These are phyloP conservation scores for Monosporascus sp. DNA, from an alignment of 2,329 filamentous ascomycete genomes.

Conservation along the genomic window DNA sequence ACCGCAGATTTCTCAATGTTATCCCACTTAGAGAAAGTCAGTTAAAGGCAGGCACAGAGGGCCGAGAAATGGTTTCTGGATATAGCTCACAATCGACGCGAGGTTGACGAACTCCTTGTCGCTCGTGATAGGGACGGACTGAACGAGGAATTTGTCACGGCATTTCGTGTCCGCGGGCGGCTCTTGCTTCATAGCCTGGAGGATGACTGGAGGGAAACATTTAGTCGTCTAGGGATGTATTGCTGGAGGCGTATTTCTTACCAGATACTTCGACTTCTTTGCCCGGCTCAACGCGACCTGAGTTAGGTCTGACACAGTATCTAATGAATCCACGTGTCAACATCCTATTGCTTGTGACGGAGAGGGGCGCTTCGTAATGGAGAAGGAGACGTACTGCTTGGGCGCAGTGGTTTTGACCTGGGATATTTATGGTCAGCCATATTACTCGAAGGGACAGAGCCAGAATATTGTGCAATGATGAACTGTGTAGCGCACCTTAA, in stretches of 20 bases:
- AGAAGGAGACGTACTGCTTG: conserved; percentile 71
- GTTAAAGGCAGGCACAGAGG: conserved; percentile 16
- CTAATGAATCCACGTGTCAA: conserved; percentile 41
- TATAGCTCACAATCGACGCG: conserved; percentile 63
- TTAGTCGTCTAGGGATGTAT: conserved; percentile 17
- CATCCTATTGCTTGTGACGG: conserved; percentile 10
- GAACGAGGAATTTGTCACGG: conserved; percentile 95
- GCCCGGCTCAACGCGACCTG: conserved; percentile 87
- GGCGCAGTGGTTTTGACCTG: conserved; percentile 98
- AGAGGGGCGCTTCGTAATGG: conserved; percentile 6
- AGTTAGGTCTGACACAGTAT: conserved; percentile 97
- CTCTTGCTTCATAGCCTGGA: conserved; percentile 97
- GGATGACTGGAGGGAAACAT: conserved; percentile 59
- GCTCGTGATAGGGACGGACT: conserved; percentile 76
- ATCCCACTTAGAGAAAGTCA: conserved; percentile 58
- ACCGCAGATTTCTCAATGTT: conserved; percentile 72
- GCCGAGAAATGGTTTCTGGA: conserved; percentile 9
- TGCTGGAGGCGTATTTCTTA: conserved; percentile 37
- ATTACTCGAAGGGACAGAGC: conserved; percentile 6
- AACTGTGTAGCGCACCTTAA: conserved; percentile 51
- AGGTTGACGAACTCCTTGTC: conserved; percentile 82
- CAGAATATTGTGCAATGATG: background rate
- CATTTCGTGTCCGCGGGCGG: conserved; percentile 82
- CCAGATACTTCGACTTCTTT: conserved; percentile 89
- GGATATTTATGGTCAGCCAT: conserved; percentile 19